These are phyloP conservation scores for Corchorus capsularis DNA, from an alignment of 345 rosid genomes.

Conservation along the genomic window DNA sequence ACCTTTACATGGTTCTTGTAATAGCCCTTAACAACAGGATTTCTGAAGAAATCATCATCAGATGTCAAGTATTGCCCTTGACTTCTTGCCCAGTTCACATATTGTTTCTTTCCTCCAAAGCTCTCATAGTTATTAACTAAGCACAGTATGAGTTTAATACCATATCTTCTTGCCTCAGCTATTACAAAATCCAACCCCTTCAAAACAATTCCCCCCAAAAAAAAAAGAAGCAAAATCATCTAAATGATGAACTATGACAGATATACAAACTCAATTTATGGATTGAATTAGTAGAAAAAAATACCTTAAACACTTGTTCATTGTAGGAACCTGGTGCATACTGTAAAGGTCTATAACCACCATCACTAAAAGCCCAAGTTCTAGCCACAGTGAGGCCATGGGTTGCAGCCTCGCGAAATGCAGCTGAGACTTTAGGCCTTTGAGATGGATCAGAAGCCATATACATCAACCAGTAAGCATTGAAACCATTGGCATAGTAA, in stretches of 20 bases:
- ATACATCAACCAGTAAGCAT: constrained; percentile 94
- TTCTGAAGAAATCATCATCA: constrained; percentile 77
- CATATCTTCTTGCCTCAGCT: constrained; percentile 73
- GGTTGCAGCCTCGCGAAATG: constrained; percentile 62
- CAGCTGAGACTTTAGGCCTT: constrained; percentile 58
- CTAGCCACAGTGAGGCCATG: constrained; percentile 79
- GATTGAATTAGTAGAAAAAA: background rate
- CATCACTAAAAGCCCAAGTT: constrained; percentile 95
- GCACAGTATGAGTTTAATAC: constrained; percentile 74
- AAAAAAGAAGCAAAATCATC: background rate
- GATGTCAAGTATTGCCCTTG: constrained; percentile 23
- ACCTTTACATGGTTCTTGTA: constrained; percentile 76
- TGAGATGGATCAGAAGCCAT: constrained; percentile 71
- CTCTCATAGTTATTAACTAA: constrained; percentile 72
- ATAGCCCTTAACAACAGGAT: constrained; percentile 24
- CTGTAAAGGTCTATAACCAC: constrained; percentile 76
- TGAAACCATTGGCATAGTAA: constrained; percentile 85
- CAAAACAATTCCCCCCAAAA: constrained; percentile 13
- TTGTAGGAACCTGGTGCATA: constrained; percentile 74
- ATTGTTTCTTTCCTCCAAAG: constrained; percentile 88
- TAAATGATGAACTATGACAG: background rate
- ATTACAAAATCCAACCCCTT: constrained; percentile 97
- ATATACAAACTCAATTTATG: background rate
- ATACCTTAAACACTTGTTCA: constrained; percentile 75
- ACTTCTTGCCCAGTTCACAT: constrained; percentile 43